Conservation (phyloP, 2,329 filamentous ascomycete genomes). For the Didymella sp. region DNA sequence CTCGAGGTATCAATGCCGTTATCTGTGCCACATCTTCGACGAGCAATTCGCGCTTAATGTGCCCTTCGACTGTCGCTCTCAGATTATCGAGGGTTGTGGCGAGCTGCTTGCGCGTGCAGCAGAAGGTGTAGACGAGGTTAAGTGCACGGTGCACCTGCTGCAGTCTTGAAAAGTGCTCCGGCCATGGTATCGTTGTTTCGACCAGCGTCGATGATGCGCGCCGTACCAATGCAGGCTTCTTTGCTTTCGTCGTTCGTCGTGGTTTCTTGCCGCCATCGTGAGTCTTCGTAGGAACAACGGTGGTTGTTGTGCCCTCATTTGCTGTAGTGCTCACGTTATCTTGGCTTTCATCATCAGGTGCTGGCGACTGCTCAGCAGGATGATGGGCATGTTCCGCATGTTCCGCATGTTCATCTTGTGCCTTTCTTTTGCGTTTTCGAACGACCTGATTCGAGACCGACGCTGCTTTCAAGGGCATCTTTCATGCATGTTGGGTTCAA, state of each 20-base stretch:
- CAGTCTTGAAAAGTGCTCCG: conserved; percentile 73
- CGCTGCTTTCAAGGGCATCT: conserved; percentile 49
- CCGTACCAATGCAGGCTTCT: conserved; percentile 50
- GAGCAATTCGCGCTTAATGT: conserved; percentile 73
- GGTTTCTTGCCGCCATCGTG: conserved; percentile 64
- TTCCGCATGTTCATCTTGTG: conserved; percentile 34
- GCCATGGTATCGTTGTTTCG: conserved; percentile 71
- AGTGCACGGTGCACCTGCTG: conserved; percentile 81
- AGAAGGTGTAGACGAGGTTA: conserved; percentile 94
- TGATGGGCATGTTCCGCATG: conserved; percentile 27
- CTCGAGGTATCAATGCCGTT: conserved; percentile 75
- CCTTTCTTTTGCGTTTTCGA: conserved; percentile 54
- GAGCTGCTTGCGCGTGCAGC: conserved; percentile 88
- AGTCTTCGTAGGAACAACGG: conserved; percentile 62
- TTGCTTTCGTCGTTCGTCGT: conserved; percentile 52
- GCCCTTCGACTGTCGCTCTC: conserved; percentile 80
- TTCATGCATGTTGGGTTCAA: conserved; percentile 1
- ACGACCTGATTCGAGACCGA: conserved; percentile 55
- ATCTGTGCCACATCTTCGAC: conserved; percentile 85
- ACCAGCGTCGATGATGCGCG: conserved; percentile 58
- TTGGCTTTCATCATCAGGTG: not conserved
- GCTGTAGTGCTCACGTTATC: conserved; percentile 19
- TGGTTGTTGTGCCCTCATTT: conserved; percentile 43
- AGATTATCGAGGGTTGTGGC: conserved; percentile 92
- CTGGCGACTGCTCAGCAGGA: conserved; percentile 13